These are phyloP conservation scores for Oryza longistaminata DNA, from an alignment of 176 grass and related monocot genomes.

Conservation along the genomic window DNA sequence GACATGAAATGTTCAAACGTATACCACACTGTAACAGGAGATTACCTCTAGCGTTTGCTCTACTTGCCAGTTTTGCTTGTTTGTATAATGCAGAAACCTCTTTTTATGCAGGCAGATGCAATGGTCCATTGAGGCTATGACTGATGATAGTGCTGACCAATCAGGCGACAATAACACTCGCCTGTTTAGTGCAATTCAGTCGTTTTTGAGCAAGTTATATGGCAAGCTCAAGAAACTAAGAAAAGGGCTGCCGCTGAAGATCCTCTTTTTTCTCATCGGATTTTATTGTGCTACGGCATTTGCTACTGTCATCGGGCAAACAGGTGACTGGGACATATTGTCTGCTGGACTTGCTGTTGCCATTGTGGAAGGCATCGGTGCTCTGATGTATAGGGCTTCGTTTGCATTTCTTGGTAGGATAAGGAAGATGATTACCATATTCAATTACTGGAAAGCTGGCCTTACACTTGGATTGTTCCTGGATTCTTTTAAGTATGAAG, in stretches of 20 bases:
- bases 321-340: constrained; percentile 96
- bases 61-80: neutral
- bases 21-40: neutral
- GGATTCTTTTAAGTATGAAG: constrained; percentile 90
- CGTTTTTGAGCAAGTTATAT: constrained; percentile 49
- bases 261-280: constrained; percentile 82
- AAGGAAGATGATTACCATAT: constrained; percentile 60
- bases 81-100: neutral
- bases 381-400: constrained; percentile 80
- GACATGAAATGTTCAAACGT: neutral
- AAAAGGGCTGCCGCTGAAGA: constrained; percentile 63
- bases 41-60: neutral
- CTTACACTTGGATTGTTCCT: constrained; percentile 86
- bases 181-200: constrained; percentile 55
- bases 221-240: constrained; percentile 53
- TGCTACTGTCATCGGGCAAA: constrained; percentile 89
- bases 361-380: constrained; percentile 82
- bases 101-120: constrained; percentile 25
- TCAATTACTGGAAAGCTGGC: constrained; percentile 98
- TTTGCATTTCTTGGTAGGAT: constrained; percentile 61
- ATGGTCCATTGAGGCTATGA: constrained; percentile 51
- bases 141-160: constrained; percentile 37
- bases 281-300: constrained; percentile 94
- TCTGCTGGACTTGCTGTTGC: constrained; percentile 86
- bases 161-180: constrained; percentile 59